These are phyloP conservation scores for Camellia oleifera DNA, from an alignment of 179 eudicot species.

Conservation along the genomic window DNA sequence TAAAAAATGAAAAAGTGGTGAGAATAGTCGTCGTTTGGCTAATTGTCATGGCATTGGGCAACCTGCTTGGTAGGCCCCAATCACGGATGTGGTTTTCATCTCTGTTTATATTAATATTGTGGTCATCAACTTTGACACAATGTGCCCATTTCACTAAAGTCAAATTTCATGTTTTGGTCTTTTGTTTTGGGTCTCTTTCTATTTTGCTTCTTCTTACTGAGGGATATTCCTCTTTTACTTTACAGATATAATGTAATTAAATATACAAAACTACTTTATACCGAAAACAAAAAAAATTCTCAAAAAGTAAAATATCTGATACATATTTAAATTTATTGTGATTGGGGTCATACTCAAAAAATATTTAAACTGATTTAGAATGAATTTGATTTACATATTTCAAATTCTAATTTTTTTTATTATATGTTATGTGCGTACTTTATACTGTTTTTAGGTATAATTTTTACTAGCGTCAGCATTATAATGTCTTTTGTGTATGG, in stretches of 20 bases:
- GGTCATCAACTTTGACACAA: slow-evolving; percentile 21
- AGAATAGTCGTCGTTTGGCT: slow-evolving; percentile 21
- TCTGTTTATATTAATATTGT: slow-evolving; percentile 12
- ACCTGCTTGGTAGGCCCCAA: slow-evolving; percentile 16
- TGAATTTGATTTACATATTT: too few relatives aligned
- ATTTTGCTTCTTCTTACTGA: slow-evolving; percentile 27
- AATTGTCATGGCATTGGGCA: slow-evolving; percentile 19
- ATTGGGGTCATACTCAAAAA: too few relatives aligned
- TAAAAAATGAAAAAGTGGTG: slow-evolving; percentile 13
- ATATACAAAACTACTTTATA: too few relatives aligned
- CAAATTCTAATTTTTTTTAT: too few relatives aligned
- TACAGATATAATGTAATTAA: not conserved
- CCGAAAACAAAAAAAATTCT: too few relatives aligned
- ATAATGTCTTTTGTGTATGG: not conserved
- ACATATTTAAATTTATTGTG: too few relatives aligned
- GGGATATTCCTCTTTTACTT: slow-evolving; percentile 39
- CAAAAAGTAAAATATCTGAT: too few relatives aligned
- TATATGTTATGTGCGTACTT: too few relatives aligned
- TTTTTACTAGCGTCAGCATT: not conserved
- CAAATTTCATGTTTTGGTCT: slow-evolving; percentile 24
- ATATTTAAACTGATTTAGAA: too few relatives aligned
- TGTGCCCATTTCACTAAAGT: slow-evolving; percentile 3
- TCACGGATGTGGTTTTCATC: slow-evolving; percentile 17
- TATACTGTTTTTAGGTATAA: not conserved
- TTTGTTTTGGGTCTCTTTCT: slow-evolving; percentile 28